Evolutionary conservation across 495 filamentous ascomycete species (phyloP), one percentile per base, ranked within the genome.

Genomic region (Neurospora sp.): DNA sequence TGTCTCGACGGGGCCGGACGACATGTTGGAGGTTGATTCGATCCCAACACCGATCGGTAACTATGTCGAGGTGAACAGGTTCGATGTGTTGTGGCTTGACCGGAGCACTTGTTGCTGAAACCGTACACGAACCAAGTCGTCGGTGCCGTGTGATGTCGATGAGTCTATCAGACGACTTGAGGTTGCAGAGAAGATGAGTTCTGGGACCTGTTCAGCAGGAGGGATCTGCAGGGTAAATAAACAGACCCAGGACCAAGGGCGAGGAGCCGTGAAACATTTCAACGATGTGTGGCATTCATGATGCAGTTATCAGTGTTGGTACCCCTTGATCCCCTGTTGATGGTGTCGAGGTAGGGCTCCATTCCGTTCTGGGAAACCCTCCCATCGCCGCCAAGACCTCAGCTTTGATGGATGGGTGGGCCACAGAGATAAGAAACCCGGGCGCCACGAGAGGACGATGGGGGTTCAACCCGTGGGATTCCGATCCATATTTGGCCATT

Each of bases 1-100:
- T 42, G 86, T 82, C 20, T 89, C 78, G 46, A 85, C 79, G 38
- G 80, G 74, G n/a, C 83, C 84, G 76, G 76, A 42, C 39, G 80
- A 80, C 80, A 81, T 81, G 73, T 71, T 76, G 77, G 70, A 72
- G 48, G 41, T 14, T 20, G 18, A 10, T 62, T 35, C 54, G 14
- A 18, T 62, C 27, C 18, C 44, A 41, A 62, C 38, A 41, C 41
- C 39, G 27, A 38, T 69, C 59, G 44, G 39, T 46, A 23, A 39
- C 7, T 23, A 72, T 46, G 23, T 72, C 39, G 39, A 35, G 42
- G 3, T 35, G 39, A 70, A 27, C 4, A 23, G 3, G 27, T 37
- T n/a, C 37, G 27, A 38, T 69, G 8, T 41, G 11, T 40, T 59
- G 38, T 20, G 10, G n/a, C 10, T 2, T 23, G 46, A 54, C 46